These are phyloP conservation scores for Aspergillus floridensis DNA, from an alignment of 2,329 filamentous ascomycete genomes.

Conservation along the genomic window DNA sequence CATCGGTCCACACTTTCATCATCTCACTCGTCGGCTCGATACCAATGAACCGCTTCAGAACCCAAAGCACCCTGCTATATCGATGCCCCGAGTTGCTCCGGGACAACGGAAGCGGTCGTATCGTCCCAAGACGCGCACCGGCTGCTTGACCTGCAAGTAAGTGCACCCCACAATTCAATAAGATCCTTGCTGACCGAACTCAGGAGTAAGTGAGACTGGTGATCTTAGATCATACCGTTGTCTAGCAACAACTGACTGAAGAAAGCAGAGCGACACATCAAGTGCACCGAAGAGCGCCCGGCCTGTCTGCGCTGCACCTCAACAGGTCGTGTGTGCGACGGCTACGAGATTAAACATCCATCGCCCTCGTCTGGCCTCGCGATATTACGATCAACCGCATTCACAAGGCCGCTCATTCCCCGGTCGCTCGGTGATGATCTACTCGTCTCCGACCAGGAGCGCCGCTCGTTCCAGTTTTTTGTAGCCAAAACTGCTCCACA, in stretches of 20 bases:
- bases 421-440: not conserved
- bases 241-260: not conserved
- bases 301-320: not conserved
- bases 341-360: not conserved
- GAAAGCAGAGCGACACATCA: not conserved
- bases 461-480: constrained; percentile 1
- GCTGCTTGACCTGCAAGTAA: not conserved
- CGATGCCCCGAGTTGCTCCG: not conserved
- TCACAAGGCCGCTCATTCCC: not conserved
- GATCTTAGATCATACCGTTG: not conserved
- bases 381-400: not conserved
- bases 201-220: not conserved
- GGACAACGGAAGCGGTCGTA: not conserved
- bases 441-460: not conserved
- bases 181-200: not conserved
- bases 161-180: not conserved
- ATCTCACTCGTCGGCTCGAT: too few relatives aligned
- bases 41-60: too few relatives aligned
- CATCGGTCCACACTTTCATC: too few relatives aligned
- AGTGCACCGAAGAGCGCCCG: not conserved
- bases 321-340: not conserved
- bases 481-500: not conserved
- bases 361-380: not conserved
- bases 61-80: not conserved
- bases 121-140: not conserved